Conservation (phyloP, 495 filamentous ascomycete genomes). For the Jackrogersella minutella region DNA sequence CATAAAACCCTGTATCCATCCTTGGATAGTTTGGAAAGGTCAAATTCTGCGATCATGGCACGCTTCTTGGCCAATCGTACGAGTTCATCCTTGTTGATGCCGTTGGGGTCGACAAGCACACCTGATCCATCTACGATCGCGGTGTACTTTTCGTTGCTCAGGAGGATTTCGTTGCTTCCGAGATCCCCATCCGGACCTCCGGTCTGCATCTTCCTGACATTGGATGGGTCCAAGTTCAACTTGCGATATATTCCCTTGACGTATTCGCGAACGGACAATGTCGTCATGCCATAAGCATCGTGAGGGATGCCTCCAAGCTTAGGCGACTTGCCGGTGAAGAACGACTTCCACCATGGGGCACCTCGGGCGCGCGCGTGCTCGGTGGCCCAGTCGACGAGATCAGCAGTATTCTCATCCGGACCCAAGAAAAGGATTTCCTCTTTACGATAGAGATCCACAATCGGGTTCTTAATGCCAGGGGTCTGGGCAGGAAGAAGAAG, state of each 20-base stretch:
- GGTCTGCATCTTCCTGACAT: constrained; percentile 92
- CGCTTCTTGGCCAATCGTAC: constrained; percentile 84
- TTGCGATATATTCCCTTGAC: constrained; percentile 97
- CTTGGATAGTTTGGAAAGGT: constrained; percentile 82
- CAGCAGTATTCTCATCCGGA: constrained; percentile 97
- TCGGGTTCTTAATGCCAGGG: constrained; percentile 98
- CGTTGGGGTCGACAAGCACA: constrained; percentile 91
- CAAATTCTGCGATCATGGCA: constrained; percentile 88
- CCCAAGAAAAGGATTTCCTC: constrained; percentile 98
- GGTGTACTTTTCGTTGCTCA: constrained; percentile 93
- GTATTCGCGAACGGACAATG: constrained; percentile 93
- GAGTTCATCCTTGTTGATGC: constrained; percentile 84
- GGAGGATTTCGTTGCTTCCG: constrained; percentile 95
- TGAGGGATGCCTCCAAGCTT: constrained; percentile 96
- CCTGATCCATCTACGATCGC: constrained; percentile 94
- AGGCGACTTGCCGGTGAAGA: constrained; percentile 98
- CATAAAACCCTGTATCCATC: constrained; percentile 93
- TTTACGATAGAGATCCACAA: constrained; percentile 92
- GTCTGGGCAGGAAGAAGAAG: constrained; percentile 87
- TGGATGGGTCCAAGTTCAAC: constrained; percentile 82
- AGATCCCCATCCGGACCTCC: constrained; percentile 97
- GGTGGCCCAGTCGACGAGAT: constrained; percentile 97
- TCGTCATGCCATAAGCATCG: constrained; percentile 97
- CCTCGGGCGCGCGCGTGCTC: constrained; percentile 88
- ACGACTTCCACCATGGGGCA: constrained; percentile 99